Base-by-base conservation (phyloP, 306 rosid species). In the Lablab purpureus region DNA sequence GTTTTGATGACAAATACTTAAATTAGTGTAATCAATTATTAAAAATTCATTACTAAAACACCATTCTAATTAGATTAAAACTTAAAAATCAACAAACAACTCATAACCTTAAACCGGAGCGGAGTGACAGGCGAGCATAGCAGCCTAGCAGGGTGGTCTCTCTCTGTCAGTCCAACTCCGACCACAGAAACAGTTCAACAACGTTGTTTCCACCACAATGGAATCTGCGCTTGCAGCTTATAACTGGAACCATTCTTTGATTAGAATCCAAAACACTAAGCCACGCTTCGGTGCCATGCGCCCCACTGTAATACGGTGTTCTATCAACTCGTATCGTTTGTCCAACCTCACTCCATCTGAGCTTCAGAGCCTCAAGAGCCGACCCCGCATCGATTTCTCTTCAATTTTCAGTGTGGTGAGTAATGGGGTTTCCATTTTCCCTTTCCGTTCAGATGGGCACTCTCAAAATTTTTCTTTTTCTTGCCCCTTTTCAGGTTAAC, bases 341-440 rank as follows among this genome's bases (percentile, higher is more conserved):
- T 95, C 96, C 18, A 90, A 89, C 56, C 99, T 95, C 73, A 54
- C 86, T 21, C 80, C 81, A 17, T 52, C 84, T 10, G 87, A 91
- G 81, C 85, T 95, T 84, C 89, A 83, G 79, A 82, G 74, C 81
- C 96, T 95, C 69, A 95, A 91, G 83, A 87, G 94, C 34, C 98
- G 99, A 9, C 99, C 99, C 43, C 92, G 98, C 5, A 87, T 91
- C 25, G 99, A 95, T 86, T 95, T 95, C 85, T 86, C 96, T 46
- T 95, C 94, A 10, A 91, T 95, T 84, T 95, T 95, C 87, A 77
- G 84, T 68, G 84, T 84, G 81, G 99, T 91, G 64, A 55, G 90
- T 71, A 30, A 41, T 84, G 73, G 34, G 1, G 40, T 13, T 3
- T 6, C 6, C 18, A 43, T 30, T 4, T 62, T n/a, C 13, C 9